Percentiles rank a stretch among this genome's conserved stretches.
phyloP scores from a whole-genome alignment of 768 basidiomycete genomes.

The Psilocybe subaeruginosa region DNA sequence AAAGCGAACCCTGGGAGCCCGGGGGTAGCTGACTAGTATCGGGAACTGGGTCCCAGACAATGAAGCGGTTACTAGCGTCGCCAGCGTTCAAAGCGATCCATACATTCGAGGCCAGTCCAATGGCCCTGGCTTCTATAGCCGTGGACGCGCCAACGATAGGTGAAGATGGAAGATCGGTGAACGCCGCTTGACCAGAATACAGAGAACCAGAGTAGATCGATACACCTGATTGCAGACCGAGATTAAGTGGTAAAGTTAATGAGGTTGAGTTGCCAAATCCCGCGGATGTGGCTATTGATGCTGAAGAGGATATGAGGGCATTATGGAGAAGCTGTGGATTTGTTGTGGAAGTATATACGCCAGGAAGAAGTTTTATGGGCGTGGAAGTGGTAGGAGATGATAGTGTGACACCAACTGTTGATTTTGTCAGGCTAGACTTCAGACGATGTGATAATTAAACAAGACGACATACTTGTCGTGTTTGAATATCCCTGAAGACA shows the following conservation, averaged over 20 bases:
- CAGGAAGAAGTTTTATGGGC: conserved; percentile 72
- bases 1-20: conserved; percentile 47
- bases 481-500: conserved; percentile 83
- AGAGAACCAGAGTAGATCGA: conserved; percentile 61
- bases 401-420: conserved; percentile 69
- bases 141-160: conserved; percentile 51
- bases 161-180: conserved; percentile 57
- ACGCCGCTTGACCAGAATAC: conserved; percentile 68
- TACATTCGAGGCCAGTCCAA: conserved; percentile 66
- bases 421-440: conserved; percentile 22
- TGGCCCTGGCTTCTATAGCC: conserved; percentile 56
- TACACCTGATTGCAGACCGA: conserved; percentile 69
- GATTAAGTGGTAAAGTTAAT: conserved; percentile 61
- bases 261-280: conserved; percentile 66
- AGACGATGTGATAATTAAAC: not conserved
- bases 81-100: conserved; percentile 69
- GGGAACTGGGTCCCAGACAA: conserved; percentile 82
- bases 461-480: conserved; percentile 61
- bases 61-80: conserved; percentile 56
- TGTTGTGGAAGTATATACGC: conserved; percentile 72
- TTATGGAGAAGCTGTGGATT: conserved; percentile 74
- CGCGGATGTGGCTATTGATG: conserved; percentile 56
- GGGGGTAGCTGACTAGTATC: conserved; percentile 71
- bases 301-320: conserved; percentile 64
- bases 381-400: conserved; percentile 59